Conservation (phyloP, 306 rosid species). For the Pyrus betulifolia region DNA sequence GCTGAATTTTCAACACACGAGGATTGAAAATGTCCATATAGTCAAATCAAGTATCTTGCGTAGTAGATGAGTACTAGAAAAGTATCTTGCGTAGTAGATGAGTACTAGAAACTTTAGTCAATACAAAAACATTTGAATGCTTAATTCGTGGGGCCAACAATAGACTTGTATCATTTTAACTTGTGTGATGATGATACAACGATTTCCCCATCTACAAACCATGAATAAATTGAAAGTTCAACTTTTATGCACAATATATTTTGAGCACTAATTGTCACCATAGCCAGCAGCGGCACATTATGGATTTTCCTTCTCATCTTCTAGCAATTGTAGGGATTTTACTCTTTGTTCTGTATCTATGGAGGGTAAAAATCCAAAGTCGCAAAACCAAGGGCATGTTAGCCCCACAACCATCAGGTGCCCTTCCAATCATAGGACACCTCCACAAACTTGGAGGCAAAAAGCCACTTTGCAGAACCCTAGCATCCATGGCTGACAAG, state of each 20-base stretch:
- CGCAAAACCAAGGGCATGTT: slow-evolving; percentile 8
- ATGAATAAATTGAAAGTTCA: background rate
- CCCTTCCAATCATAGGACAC: slow-evolving; percentile 50
- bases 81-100: no score
- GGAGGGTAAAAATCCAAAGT: slow-evolving; percentile 7
- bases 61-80: no score
- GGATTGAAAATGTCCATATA: no score
- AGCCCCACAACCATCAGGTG: slow-evolving; percentile 37
- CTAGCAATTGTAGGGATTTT: slow-evolving; percentile 11
- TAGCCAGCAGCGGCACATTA: background rate
- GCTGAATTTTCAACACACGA: no score
- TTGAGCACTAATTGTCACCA: background rate
- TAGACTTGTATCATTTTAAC: no score
- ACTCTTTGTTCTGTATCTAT: background rate
- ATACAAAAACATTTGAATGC: no score
- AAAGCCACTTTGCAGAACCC: slow-evolving; percentile 24
- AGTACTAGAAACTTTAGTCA: no score
- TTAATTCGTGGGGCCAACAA: no score
- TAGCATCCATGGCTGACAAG: slow-evolving; percentile 40
- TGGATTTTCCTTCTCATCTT: slow-evolving; percentile 21
- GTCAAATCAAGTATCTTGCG: no score
- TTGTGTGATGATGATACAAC: no score
- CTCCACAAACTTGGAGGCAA: slow-evolving; percentile 30
- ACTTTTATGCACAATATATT: no score
- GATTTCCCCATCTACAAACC: background rate